These are phyloP conservation scores for Penicillium sp. DNA, from an alignment of 2,329 filamentous ascomycete species.

Conservation along the genomic window DNA sequence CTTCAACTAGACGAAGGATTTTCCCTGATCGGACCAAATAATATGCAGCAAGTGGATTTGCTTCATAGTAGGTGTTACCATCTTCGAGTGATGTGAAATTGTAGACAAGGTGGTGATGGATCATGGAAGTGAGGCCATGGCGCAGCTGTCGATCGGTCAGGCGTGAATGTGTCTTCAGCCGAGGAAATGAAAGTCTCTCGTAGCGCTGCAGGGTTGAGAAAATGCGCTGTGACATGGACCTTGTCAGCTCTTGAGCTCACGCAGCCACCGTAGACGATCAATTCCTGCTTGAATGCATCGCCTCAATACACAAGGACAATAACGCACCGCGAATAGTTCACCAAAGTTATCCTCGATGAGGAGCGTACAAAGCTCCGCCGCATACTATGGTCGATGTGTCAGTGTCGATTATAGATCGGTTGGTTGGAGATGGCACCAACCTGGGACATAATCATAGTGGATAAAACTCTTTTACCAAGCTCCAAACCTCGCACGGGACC, in stretches of 20 bases:
- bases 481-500: slow-evolving; percentile 62
- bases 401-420: slow-evolving; percentile 21
- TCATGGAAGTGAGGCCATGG: slow-evolving; percentile 73
- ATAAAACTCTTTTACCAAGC: slow-evolving; percentile 71
- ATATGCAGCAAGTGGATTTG: slow-evolving; percentile 74
- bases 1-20: slow-evolving; percentile 68
- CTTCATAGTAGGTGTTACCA: slow-evolving; percentile 70
- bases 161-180: slow-evolving; percentile 65
- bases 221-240: slow-evolving; percentile 59
- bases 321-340: slow-evolving; percentile 79
- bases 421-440: slow-evolving; percentile 41
- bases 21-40: slow-evolving; percentile 74
- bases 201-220: slow-evolving; percentile 70
- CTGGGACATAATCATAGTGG: slow-evolving; percentile 50
- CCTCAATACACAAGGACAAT: too few species aligned
- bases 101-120: slow-evolving; percentile 81
- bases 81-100: slow-evolving; percentile 61
- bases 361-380: slow-evolving; percentile 82
- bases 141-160: slow-evolving; percentile 70
- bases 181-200: slow-evolving; percentile 67
- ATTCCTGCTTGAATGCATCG: too few species aligned
- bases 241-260: slow-evolving; percentile 7
- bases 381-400: slow-evolving; percentile 48
- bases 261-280: too few species aligned
- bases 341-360: slow-evolving; percentile 86